Conservation (phyloP, 129 eudicot genomes). For the Saposhnikovia divaricata region DNA sequence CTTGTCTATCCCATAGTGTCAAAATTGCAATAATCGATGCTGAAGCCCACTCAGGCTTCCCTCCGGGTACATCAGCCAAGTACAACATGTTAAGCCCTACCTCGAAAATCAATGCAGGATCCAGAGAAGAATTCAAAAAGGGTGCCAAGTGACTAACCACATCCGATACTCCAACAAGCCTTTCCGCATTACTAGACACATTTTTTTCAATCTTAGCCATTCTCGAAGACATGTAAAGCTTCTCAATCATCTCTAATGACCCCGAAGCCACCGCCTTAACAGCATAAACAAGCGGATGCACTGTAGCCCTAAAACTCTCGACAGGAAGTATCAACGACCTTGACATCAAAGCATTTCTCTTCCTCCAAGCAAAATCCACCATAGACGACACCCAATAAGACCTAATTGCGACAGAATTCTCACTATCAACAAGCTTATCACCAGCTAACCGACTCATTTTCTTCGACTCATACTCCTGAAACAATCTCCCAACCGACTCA, state of each 20-base stretch:
- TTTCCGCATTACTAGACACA: slow-evolving; percentile 56
- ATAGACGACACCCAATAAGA: slow-evolving; percentile 83
- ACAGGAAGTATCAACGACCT: slow-evolving; percentile 71
- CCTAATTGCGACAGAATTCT: slow-evolving; percentile 83
- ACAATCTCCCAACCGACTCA: slow-evolving; percentile 85
- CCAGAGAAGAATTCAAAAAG: slow-evolving; percentile 61
- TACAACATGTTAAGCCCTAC: slow-evolving; percentile 90
- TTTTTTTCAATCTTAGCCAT: slow-evolving; percentile 15
- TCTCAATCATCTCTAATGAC: slow-evolving; percentile 61
- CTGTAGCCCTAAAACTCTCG: slow-evolving; percentile 73
- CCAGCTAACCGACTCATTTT: slow-evolving; percentile 91
- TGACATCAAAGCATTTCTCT: slow-evolving; percentile 65
- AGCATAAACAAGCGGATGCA: slow-evolving; percentile 83
- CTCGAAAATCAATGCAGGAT: slow-evolving; percentile 88
- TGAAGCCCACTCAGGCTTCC: slow-evolving; percentile 99
- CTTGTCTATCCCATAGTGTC: slow-evolving; percentile 96
- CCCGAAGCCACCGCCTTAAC: slow-evolving; percentile 92
- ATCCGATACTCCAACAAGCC: slow-evolving; percentile 90
- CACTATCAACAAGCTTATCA: slow-evolving; percentile 88
- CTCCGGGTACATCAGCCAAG: slow-evolving; percentile 99
- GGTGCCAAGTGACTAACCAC: slow-evolving; percentile 92
- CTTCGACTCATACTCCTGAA: slow-evolving; percentile 86
- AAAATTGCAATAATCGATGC: slow-evolving; percentile 77
- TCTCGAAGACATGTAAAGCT: slow-evolving; percentile 63
- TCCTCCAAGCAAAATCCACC: slow-evolving; percentile 84